Evolutionary conservation across 495 filamentous ascomycete genomes (phyloP), one percentile per base, ranked within the genome.

Genomic region (Sordaria brevicollis): DNA sequence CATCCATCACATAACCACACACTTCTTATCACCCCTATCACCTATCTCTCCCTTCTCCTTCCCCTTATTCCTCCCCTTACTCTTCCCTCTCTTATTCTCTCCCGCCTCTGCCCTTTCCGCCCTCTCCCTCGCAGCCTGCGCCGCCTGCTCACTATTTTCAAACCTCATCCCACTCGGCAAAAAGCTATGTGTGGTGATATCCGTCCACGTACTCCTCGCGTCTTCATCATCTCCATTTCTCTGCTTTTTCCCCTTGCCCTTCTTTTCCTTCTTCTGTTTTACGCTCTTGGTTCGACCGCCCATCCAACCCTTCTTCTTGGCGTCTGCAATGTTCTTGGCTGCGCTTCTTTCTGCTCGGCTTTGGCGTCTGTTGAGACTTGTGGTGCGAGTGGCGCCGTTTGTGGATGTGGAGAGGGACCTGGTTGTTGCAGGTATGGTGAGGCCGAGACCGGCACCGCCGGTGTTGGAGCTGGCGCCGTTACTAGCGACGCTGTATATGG

Each of bases 401-500:
- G 81, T 78, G 33, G 76, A 75, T 7, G 75, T 71, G 9, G 77
- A 76, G 77, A 73, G 19, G 78, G 74, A 4, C 70, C 73, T 8
- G 74, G 71, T 6, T 17, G 39, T 31, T 0, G 31, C 21, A 68
- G 67, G 34, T 29, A 68, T 17, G n/a, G 33, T 7, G 17, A 68
- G 38, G 36, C 68, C 11, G 65, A 29, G 33, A 65, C 68, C 7
- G 90, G 91, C 7, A 68, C 83, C 79, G 31, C 84, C 86, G 17
- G 90, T 87, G 31, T 86, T 89, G 74, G 88, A 87, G 80, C 90
- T 93, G 67, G 88, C 87, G 33, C 93, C 81, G 71, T 89, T 80
- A 5, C 91, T 90, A 0, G 91, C 91, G 13, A 95, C 81, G 37
- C 88, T 88, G 76, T 93, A 95, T 75, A 97, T 94, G 0, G 92